A percentile compares a stretch with the other conserved stretches of the same genome.
Conservation (phyloP, 257 asterid species). For the Plantago major region DNA sequence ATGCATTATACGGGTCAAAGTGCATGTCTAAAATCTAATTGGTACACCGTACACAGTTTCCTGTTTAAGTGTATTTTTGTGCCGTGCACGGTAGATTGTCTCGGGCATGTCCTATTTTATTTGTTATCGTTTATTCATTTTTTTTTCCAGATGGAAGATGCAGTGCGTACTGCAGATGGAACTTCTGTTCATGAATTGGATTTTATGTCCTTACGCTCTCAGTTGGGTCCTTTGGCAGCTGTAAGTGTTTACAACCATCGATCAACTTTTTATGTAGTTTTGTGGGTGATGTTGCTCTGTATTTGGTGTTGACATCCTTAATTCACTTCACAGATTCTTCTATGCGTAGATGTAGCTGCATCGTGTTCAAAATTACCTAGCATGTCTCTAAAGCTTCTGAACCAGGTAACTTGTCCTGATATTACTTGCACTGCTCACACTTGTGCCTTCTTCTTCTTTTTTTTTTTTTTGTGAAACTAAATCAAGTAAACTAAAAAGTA, state of each 20-base stretch:
- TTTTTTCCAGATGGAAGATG: constrained; percentile 65
- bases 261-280: constrained; percentile 26
- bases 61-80: too few relatives aligned
- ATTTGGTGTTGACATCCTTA: constrained; percentile 23
- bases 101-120: too few relatives aligned
- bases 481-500: not conserved
- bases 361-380: constrained; percentile 70
- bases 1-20: too few relatives aligned
- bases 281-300: constrained; percentile 23
- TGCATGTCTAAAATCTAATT: too few relatives aligned
- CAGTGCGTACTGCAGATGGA: constrained; percentile 85
- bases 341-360: constrained; percentile 89
- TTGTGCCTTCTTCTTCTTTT: constrained; percentile 15
- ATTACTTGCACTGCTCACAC: constrained; percentile 17
- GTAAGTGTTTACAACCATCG: constrained; percentile 43
- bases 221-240: constrained; percentile 90
- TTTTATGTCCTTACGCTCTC: constrained; percentile 68
- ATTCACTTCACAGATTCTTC: constrained; percentile 62
- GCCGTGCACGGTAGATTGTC: too few relatives aligned
- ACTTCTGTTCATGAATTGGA: constrained; percentile 73
- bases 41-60: too few relatives aligned
- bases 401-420: constrained; percentile 56
- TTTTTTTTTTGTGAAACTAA: too few relatives aligned
- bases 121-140: too few relatives aligned
- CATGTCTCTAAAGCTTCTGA: constrained; percentile 75